These are phyloP conservation scores for Ceratobasidium sp. DNA, from an alignment of 1,284 basidiomycete species.

Conservation along the genomic window DNA sequence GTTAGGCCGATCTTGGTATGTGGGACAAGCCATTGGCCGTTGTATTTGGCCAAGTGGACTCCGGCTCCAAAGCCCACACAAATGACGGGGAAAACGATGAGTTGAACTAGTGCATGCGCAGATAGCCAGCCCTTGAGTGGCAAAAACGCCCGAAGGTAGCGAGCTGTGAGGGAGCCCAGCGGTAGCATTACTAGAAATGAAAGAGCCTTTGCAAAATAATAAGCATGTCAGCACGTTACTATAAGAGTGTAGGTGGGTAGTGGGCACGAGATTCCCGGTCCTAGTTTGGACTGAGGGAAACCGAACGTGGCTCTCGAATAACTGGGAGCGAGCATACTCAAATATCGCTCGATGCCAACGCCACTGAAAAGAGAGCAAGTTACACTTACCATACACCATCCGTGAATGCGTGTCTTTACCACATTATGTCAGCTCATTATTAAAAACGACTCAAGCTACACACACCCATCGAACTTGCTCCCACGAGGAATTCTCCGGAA, in stretches of 20 bases:
- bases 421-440: too few species aligned
- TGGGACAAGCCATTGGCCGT: conserved; percentile 23
- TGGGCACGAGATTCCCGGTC: too few species aligned
- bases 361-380: too few species aligned
- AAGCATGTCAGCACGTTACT: too few species aligned
- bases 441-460: too few species aligned
- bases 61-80: conserved; percentile 24
- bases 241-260: too few species aligned
- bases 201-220: conserved; percentile 1
- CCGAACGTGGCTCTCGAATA: too few species aligned
- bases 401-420: conserved; percentile 28
- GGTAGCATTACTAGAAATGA: conserved; percentile 27
- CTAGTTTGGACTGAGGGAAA: too few species aligned
- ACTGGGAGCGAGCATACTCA: too few species aligned
- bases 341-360: too few species aligned
- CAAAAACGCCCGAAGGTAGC: conserved; percentile 29
- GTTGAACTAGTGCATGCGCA: conserved; percentile 19
- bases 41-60: conserved; percentile 25
- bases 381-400: conserved; percentile 35
- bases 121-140: conserved; percentile 27
- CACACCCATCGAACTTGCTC: conserved; percentile 30
- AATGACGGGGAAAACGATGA: conserved; percentile 20
- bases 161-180: conserved; percentile 19
- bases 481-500: conserved; percentile 26
- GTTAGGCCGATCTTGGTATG: conserved; percentile 29